Evolutionary conservation across 1,284 basidiomycete species (phyloP).

Genomic region (Microbotryum silenes-acaulis): DNA sequence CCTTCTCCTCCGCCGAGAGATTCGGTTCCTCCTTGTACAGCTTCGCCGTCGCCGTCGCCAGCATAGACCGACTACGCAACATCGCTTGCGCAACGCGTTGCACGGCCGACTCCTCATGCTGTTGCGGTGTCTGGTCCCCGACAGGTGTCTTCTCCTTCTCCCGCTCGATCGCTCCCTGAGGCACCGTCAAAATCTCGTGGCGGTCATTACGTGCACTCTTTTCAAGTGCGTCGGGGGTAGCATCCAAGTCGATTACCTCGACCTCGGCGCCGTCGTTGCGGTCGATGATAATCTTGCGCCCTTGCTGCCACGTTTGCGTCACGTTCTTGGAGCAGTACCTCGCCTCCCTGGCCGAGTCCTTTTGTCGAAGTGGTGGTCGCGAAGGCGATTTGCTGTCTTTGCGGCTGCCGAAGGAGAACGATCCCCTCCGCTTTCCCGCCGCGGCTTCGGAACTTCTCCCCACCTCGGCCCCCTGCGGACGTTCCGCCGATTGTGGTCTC

Average conservation of each 20-base stretch:
- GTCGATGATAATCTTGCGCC: slow-evolving; percentile 34
- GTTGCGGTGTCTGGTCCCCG: slow-evolving; percentile 5
- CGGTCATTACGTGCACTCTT: neutral
- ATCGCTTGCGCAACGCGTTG: slow-evolving; percentile 19
- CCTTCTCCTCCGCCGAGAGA: slow-evolving; percentile 14
- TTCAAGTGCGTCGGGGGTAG: slow-evolving; percentile 6
- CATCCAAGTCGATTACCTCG: slow-evolving; percentile 29
- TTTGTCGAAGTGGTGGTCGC: neutral
- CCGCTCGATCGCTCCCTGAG: slow-evolving; percentile 10
- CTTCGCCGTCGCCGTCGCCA: slow-evolving; percentile 6
- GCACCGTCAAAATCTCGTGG: slow-evolving; percentile 7
- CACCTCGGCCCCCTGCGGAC: neutral
- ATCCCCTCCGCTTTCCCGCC: neutral
- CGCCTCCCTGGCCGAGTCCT: slow-evolving; percentile 20
- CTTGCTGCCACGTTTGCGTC: slow-evolving; percentile 25
- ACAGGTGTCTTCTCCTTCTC: slow-evolving; percentile 4
- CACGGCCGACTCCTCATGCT: slow-evolving; percentile 16
- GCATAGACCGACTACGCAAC: slow-evolving; percentile 6
- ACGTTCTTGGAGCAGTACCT: slow-evolving; percentile 16
- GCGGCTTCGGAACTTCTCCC: neutral
- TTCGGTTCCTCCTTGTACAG: slow-evolving; percentile 4
- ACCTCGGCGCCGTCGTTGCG: slow-evolving; percentile 31
- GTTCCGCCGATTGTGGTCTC: slow-evolving; percentile 6
- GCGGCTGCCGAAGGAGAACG: neutral
- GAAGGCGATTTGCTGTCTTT: neutral